Evolutionary conservation across 768 basidiomycete species (phyloP), one percentile per base, ranked within the genome.

Genomic region (Cystobasidium tubakii): DNA sequence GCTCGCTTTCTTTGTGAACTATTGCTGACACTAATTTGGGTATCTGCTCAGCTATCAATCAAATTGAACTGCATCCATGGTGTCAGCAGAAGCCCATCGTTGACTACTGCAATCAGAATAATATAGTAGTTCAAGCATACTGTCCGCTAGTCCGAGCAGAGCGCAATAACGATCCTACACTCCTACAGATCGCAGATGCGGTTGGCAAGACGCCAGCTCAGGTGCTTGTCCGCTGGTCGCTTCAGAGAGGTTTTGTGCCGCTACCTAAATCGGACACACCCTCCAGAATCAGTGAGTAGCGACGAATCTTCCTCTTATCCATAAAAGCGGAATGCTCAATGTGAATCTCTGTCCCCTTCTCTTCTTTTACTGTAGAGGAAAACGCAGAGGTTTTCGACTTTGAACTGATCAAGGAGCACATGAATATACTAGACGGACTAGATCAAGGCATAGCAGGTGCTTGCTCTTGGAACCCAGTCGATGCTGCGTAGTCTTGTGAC

Each of bases 351-450:
- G 53, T 60, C 72, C 73, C n/a, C n/a, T n/a, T n/a, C n/a, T n/a
- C n/a, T n/a, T n/a, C n/a, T n/a, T n/a, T n/a, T 27, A 63, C 78
- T 10, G 79, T 79, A 75, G 77, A 78, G 64, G 75, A 75, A 6
- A 96, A 96, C 76, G 82, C 86, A 0, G 80, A 89, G 27, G 79
- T 95, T 0, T 94, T 86, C 74, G 88, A 90, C 78, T 94, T 94
- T 77, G 86, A 86, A 66, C 82, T 96, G 25, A 80, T 79, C 60
- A 79, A 81, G 27, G 87, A 87, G 54, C 91, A 93, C 67, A 86
- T 95, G 83, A 77, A 77, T 0, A 81, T 80, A 31, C 82, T 96
- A 15, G 87, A 92, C 79, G 83, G 80, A 0, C 83, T 95, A 0
- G 91, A 95, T 79, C 81, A 83, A 62, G 93, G 90, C 0, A 84